Evolutionary conservation across 441 rosid species (phyloP), one percentile per base, ranked within the genome.

Genomic region (Sinapis alba): DNA sequence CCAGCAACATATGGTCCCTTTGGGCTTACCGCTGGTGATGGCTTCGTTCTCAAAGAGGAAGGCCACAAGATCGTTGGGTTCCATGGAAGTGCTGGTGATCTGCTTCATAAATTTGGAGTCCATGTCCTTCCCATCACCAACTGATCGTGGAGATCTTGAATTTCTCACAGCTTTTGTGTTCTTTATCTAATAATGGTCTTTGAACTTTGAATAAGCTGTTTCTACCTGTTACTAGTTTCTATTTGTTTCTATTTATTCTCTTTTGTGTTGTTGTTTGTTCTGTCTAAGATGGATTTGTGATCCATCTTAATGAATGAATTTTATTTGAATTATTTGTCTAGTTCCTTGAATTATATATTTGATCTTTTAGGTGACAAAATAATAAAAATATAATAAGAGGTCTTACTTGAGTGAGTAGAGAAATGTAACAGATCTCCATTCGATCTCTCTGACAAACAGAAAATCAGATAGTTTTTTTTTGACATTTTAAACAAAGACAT

Each of bases 51-150:
- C 65, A 27, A 21, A 8, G 15, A 60, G 38, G 63, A 59, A 4
- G 77, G 64, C 26, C 20, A 71, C 72, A 71, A 77, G 63, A 66
- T 78, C 6, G 73, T 78, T 10, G 81, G 77, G 7, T 78, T 78
- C 30, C 81, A 78, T 51, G 81, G 81, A 51, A 72, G 24, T 10
- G 73, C 58, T 3, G 20, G 65, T 59, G 50, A 72, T 16, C 27
- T 71, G 4, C 72, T 78, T 59, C 68, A 72, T 15, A 53, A 72
- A 23, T 18, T 78, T 72, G 81, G 81, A 61, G 77, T 54, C 26
- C 41, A 78, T 67, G 65, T 78, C 51, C 11, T 21, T 20, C 77
- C 81, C 26, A 67, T 60, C 50, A 34, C 78, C 71, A 73, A 73
- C 16, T 78, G 54, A 78, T 69, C 10, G 11, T 69, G 7, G 6